Evolutionary conservation across 2,329 filamentous ascomycete genomes (phyloP), one percentile per base, ranked within the genome.

Genomic region (Aspergillus arachidicola): DNA sequence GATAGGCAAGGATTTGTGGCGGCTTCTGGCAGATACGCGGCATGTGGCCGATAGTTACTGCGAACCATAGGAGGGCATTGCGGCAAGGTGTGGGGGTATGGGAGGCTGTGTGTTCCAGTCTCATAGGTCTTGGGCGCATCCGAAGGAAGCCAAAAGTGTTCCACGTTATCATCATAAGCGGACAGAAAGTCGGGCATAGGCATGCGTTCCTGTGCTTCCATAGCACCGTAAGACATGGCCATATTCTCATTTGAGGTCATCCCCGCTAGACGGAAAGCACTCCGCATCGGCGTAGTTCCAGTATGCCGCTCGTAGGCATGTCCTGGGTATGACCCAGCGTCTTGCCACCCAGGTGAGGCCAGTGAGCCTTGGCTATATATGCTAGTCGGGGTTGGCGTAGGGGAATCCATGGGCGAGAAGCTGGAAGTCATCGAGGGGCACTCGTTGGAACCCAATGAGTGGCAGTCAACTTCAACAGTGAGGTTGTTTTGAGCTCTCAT

Each of bases 401-500:
- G 77, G 34, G 77, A 79, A 51, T 79, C 77, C 69, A 78, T 70
- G 59, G 76, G 75, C 21, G 77, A 79, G 64, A 78, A 79, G 61
- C 75, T 77, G 16, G 76, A 77, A 50, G 71, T 73, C 75, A 78
- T 78, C 21, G 76, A 78, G 6, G 77, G 77, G 62, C 77, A 79
- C 59, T 77, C 76, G 69, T 73, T 78, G 26, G 77, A 74, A 58
- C 77, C 75, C 66, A 78, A 63, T 41, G 76, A 77, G 38, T 71
- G 74, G 64, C 76, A 78, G 53, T 79, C 77, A 59, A 79, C 69
- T 64, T 79, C 76, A 55, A 79, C 73, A 46, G 75, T 76, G 23
- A 79, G 69, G 60, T 73, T 76, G 64, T 71, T 70, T 64, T 79
- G 76, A 46, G 75, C 63, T 74, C 75, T 75, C 76, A 79, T 78